phyloP scores from a whole-genome alignment of 495 filamentous ascomycete species.

The Friedmanniomyces endolithicus region DNA sequence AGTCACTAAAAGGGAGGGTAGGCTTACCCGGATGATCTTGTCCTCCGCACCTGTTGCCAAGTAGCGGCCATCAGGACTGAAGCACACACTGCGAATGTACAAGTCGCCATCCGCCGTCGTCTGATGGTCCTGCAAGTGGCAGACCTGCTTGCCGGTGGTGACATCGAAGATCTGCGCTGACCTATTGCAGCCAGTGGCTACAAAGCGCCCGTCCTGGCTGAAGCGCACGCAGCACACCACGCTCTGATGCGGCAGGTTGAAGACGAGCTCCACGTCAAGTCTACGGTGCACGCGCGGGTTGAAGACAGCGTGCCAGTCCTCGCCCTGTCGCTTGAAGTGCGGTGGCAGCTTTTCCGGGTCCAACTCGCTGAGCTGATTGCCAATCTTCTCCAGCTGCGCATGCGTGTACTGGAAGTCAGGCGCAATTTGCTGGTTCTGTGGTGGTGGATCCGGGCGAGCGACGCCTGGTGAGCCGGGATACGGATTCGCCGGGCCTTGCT shows the following conservation, averaged over 20 bases:
- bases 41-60: slow-evolving; percentile 35
- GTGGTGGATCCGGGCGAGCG: slow-evolving; percentile 65
- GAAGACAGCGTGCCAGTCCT: slow-evolving; percentile 35
- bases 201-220: slow-evolving; percentile 30
- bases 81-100: slow-evolving; percentile 36
- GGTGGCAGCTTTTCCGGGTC: slow-evolving; percentile 73
- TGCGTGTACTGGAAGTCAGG: slow-evolving; percentile 32
- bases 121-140: slow-evolving; percentile 29
- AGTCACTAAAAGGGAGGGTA: not conserved
- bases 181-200: slow-evolving; percentile 35
- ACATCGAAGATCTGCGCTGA: slow-evolving; percentile 35
- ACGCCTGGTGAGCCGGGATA: slow-evolving; percentile 85
- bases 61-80: slow-evolving; percentile 33
- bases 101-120: slow-evolving; percentile 31
- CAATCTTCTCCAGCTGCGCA: slow-evolving; percentile 34
- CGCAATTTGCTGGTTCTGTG: slow-evolving; percentile 29
- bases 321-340: slow-evolving; percentile 41
- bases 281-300: slow-evolving; percentile 28
- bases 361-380: slow-evolving; percentile 76
- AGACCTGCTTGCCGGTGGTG: slow-evolving; percentile 25
- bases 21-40: slow-evolving; percentile 33
- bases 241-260: slow-evolving; percentile 31
- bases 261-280: slow-evolving; percentile 32
- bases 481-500: slow-evolving; percentile 68
- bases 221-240: slow-evolving; percentile 37